Conservation (phyloP, 768 basidiomycete species). For the Amanita exitialis region DNA sequence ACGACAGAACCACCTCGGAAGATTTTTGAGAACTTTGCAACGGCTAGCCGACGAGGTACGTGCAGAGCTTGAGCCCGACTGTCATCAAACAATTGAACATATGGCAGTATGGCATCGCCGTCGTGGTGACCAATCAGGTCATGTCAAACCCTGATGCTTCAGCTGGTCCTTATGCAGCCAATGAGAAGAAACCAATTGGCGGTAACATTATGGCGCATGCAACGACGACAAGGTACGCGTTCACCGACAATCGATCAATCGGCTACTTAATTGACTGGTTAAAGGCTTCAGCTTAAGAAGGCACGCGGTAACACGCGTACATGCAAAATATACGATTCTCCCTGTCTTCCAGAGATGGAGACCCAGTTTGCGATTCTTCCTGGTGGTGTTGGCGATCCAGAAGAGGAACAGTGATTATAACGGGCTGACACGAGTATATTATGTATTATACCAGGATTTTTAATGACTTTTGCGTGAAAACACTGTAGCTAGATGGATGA, state of each 20-base stretch:
- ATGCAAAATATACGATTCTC: slow-evolving; percentile 97
- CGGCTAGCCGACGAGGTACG: slow-evolving; percentile 90
- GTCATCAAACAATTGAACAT: not conserved
- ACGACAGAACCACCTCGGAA: slow-evolving; percentile 91
- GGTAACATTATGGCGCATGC: slow-evolving; percentile 99
- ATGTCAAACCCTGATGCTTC: slow-evolving; percentile 98
- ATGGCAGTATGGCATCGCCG: slow-evolving; percentile 88
- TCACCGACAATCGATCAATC: not conserved
- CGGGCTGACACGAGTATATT: slow-evolving; percentile 1
- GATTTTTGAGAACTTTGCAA: slow-evolving; percentile 88
- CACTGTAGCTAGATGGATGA: slow-evolving; percentile 14
- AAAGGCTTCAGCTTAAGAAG: slow-evolving; percentile 84
- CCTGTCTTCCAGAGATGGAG: slow-evolving; percentile 94
- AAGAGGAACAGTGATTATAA: slow-evolving; percentile 56
- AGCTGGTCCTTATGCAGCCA: slow-evolving; percentile 77
- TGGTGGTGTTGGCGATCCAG: slow-evolving; percentile 90
- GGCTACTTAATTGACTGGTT: slow-evolving; percentile 6
- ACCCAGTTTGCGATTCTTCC: slow-evolving; percentile 89
- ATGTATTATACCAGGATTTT: not conserved
- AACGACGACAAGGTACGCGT: slow-evolving; percentile 79
- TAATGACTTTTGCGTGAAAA: slow-evolving; percentile 6
- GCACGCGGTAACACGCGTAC: slow-evolving; percentile 84
- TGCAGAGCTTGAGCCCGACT: not conserved
- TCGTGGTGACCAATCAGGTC: slow-evolving; percentile 96
- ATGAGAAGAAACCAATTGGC: slow-evolving; percentile 98